Evolutionary conservation across 2,329 filamentous ascomycete genomes (phyloP), one percentile per base, ranked within the genome.

Genomic region (Clonostachys rhizophaga): DNA sequence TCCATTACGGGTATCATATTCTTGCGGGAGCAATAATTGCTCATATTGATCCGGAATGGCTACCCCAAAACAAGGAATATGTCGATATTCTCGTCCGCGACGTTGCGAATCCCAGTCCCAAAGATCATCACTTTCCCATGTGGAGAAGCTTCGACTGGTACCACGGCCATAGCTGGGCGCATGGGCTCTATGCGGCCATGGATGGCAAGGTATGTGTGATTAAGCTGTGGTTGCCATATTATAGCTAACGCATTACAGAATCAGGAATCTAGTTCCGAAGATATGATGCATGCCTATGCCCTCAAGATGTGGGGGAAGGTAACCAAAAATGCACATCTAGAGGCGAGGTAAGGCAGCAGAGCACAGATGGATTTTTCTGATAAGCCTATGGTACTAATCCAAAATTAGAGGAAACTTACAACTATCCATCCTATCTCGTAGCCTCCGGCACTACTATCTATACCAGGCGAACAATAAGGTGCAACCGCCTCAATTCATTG

Each of bases 291-390:
- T 50, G 81, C 83, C 7, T 96, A 94, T 64, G 89, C 87, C 1
- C 68, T 96, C 59, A 95, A 96, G 74, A 89, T 97, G 84, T 97
- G 94, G 94, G 94, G 91, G 5, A 77, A 76, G 34, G 84, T 87
- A 4, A 83, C 76, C 52, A 84, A 86, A n/a, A 86, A 97, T 65
- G 67, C 66, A 6, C 84, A 86, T 54, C 85, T 96, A 79, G 89
- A 92, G 64, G 86, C 86, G 43, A 78, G 90, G 73, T 75, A 62
- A 59, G 65, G 13, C 8, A 5, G 10, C 10, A 13, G n/a, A 11
- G 40, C 12, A 18, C 6, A 24, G 17, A 30, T 4, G 17, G 35
- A 30, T 11, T 33, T 20, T 30, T 41, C 12, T 40, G 44, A 40
- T 10, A 12, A 11, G 33, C 33, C 9, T 13, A 34, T 18, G 36